Conservation (phyloP, 2,329 filamentous ascomycete genomes). For the Ilyonectria destructans region DNA sequence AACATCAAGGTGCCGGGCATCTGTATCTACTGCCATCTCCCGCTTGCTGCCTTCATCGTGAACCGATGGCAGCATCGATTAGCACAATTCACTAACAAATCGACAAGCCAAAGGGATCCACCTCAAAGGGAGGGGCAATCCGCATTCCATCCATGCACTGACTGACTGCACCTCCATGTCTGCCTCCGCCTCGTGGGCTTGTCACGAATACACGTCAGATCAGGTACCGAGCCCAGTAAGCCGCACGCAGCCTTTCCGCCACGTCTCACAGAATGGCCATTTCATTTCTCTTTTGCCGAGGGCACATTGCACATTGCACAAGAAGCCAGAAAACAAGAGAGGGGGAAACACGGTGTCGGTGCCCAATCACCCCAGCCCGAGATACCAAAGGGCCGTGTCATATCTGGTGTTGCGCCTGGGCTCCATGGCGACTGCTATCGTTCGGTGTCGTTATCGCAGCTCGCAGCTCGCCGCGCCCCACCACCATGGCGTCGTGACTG, state of each 20-base stretch:
- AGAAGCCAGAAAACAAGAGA: neutral
- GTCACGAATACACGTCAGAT: conserved; percentile 40
- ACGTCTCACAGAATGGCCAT: neutral
- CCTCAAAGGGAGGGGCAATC: conserved; percentile 21
- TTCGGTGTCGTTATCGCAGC: conserved; percentile 14
- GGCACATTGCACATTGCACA: neutral
- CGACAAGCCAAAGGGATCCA: conserved; percentile 10
- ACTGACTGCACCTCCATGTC: conserved; percentile 10
- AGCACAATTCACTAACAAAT: conserved; percentile 6
- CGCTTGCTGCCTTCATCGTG: neutral
- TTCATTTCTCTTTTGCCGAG: neutral
- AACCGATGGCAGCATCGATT: conserved; percentile 1
- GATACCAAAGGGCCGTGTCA: neutral
- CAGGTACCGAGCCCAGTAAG: conserved; percentile 23
- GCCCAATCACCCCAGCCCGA: conserved; percentile 5
- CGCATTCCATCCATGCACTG: conserved; percentile 28
- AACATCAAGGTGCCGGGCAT: neutral
- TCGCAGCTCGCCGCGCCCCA: conserved; percentile 27
- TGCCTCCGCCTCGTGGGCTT: conserved; percentile 16
- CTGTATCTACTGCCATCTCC: neutral
- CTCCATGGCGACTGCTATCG: neutral
- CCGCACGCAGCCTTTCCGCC: conserved; percentile 7
- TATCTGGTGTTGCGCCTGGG: neutral
- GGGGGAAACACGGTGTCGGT: neutral
- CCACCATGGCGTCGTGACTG: conserved; percentile 32